Evolutionary conservation across 176 grass and related monocot species (phyloP), one percentile per base, ranked within the genome.

Genomic region (Ananas comosus): DNA sequence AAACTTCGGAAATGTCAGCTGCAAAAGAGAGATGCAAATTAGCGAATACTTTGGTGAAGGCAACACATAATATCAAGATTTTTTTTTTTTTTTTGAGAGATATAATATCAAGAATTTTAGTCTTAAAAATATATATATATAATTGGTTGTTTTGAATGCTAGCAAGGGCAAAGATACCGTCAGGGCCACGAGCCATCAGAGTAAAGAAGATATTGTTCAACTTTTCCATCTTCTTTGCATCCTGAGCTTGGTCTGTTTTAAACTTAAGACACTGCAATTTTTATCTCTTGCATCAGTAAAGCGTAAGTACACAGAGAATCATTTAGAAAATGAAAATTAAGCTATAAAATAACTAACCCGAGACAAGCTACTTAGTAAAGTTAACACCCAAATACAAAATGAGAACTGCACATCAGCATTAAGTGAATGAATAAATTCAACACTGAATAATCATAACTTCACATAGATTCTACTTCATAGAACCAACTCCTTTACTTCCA

Each of bases 211-310:
- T 88, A 71, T 86, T 94, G 51, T 93, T 99, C 24, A 94, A 85
- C 69, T 97, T 97, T 66, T 97, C 93, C 88, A 97, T 97, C 82
- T 97, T 97, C 83, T 92, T 97, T 63, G 87, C 86, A 52, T 99
- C 95, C 75, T 94, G 95, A 66, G 90, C 90, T 72, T 99, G 95
- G 63, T 99, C 95, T 1, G 90, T 99, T 74, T 93, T 99, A 53
- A 93, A 99, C 89, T 86, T 93, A 21, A 93, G 83, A 82, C 89
- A 91, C 90, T 99, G 78, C 66, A 66, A 69, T 59, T 53, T 74
- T 33, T 47, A 78, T 18, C 23, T 70, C 10, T 71, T 65, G 0
- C 16, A 25, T 82, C 73, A 77, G 76, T 42, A 50, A 49, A 51
- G 21, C 27, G 63, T 12, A 12, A 19, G 0, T 0, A 3, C 48